These are phyloP conservation scores for Salix viminalis DNA, from an alignment of 345 rosid species.

Conservation along the genomic window DNA sequence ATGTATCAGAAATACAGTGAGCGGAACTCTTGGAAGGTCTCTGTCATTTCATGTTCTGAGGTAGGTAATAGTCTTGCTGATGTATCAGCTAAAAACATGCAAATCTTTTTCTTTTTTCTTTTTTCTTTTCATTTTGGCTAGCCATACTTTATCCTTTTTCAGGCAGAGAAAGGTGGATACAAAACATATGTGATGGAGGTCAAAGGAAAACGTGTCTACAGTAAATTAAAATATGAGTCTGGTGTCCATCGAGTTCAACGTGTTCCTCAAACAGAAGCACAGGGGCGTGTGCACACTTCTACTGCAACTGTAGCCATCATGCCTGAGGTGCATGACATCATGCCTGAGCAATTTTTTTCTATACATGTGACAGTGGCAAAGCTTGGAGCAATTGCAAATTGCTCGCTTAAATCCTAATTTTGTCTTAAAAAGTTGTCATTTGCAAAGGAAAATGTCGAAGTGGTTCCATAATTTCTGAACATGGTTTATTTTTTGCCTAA, in stretches of 20 bases:
- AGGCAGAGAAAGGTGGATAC: constrained; percentile 96
- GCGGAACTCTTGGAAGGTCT: constrained; percentile 69
- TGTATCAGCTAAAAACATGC: constrained; percentile 2
- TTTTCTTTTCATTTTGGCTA: constrained; percentile 10
- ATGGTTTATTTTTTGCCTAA: no score
- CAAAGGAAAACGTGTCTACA: constrained; percentile 78
- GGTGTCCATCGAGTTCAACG: constrained; percentile 97
- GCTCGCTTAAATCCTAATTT: no score
- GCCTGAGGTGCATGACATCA: constrained; percentile 67
- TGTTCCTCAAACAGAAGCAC: constrained; percentile 94
- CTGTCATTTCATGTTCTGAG: constrained; percentile 70
- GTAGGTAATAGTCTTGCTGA: constrained; percentile 32
- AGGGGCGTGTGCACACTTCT: constrained; percentile 94
- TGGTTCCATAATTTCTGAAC: no score
- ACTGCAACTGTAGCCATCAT: constrained; percentile 97
- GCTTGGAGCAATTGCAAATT: background rate
- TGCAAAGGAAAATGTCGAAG: background rate
- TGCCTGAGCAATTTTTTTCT: background rate
- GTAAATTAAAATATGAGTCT: constrained; percentile 90
- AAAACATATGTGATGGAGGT: constrained; percentile 92
- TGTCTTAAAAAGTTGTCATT: background rate
- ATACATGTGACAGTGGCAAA: background rate
- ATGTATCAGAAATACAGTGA: constrained; percentile 90
- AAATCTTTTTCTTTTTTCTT: background rate
- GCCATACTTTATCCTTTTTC: constrained; percentile 12